Conservation (phyloP, 2,329 filamentous ascomycete genomes). For the Penicillium sp. region DNA sequence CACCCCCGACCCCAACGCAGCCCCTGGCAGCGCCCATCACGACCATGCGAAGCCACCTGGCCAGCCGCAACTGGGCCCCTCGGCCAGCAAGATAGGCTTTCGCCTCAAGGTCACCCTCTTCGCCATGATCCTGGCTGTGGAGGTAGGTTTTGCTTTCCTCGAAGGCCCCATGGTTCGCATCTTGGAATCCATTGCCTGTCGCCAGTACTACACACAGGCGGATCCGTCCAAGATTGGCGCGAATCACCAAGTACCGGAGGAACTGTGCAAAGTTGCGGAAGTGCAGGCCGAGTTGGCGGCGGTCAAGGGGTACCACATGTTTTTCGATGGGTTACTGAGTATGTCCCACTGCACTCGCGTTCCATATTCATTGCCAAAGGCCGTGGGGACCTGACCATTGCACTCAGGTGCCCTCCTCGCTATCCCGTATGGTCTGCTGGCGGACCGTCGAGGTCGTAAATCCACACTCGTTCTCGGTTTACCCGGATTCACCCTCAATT, state of each 20-base stretch:
- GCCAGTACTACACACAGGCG: conserved; percentile 42
- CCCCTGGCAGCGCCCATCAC: conserved; percentile 5
- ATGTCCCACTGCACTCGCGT: conserved; percentile 13
- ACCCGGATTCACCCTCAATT: conserved; percentile 41
- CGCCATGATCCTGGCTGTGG: conserved; percentile 43
- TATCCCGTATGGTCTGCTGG: conserved; percentile 50
- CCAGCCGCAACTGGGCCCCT: conserved; percentile 9
- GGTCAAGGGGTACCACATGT: conserved; percentile 51
- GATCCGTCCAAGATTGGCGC: conserved; percentile 45
- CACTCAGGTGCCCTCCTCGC: conserved; percentile 46
- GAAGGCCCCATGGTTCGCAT: conserved; percentile 49
- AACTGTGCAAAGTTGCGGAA: conserved; percentile 50
- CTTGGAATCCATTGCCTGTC: conserved; percentile 50
- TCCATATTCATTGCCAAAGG: background rate
- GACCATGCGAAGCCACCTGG: conserved; percentile 5
- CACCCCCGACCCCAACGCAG: conserved; percentile 10
- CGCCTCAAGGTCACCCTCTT: conserved; percentile 44
- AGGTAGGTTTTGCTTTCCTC: conserved; percentile 47
- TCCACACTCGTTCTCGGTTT: conserved; percentile 45
- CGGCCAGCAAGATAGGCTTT: conserved; percentile 30
- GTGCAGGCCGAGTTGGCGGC: conserved; percentile 51
- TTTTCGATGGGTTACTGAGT: conserved; percentile 47
- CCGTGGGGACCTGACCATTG: conserved; percentile 9
- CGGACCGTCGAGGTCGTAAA: conserved; percentile 50
- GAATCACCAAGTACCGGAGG: conserved; percentile 46